Evolutionary conservation across 805 yeast genomes (phyloP).

Genomic region (Clavispora carvajalis): DNA sequence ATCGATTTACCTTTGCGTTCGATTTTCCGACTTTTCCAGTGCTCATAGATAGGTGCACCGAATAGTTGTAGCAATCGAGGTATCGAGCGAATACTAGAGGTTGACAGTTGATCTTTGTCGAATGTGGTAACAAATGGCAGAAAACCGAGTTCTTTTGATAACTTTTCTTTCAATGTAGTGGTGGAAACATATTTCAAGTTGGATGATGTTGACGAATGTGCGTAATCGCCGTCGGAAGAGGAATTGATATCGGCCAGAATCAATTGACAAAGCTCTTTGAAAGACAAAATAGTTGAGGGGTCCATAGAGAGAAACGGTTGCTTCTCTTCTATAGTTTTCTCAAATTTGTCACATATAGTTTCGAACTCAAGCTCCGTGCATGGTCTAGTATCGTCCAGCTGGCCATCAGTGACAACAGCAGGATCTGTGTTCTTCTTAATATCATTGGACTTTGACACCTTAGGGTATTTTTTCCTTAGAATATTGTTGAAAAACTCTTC

Average conservation of each 20-base stretch:
- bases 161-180: conserved; percentile 49
- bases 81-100: conserved; percentile 39
- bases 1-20: conserved; percentile 64
- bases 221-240: conserved; percentile 16
- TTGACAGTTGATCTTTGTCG: conserved; percentile 33
- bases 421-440: conserved; percentile 6
- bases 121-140: conserved; percentile 57
- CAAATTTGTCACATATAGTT: conserved; percentile 65
- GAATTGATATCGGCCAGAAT: conserved; percentile 32
- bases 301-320: conserved; percentile 89
- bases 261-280: conserved; percentile 59
- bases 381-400: conserved; percentile 14
- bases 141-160: conserved; percentile 52
- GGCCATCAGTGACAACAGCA: neutral
- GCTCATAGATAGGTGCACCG: conserved; percentile 68
- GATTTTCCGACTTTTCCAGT: conserved; percentile 76
- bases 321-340: conserved; percentile 64
- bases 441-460: conserved; percentile 10
- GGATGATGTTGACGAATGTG: conserved; percentile 19
- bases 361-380: conserved; percentile 87
- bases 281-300: conserved; percentile 67
- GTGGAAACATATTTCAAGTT: conserved; percentile 41
- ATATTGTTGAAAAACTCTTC: conserved; percentile 52
- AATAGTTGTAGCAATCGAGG: conserved; percentile 46
- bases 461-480: conserved; percentile 34